A percentile compares a stretch with the other conserved stretches of the same genome.
These are phyloP conservation scores for Hansenula lynferdii DNA, from an alignment of 1,139 yeast genomes.

Conservation along the genomic window DNA sequence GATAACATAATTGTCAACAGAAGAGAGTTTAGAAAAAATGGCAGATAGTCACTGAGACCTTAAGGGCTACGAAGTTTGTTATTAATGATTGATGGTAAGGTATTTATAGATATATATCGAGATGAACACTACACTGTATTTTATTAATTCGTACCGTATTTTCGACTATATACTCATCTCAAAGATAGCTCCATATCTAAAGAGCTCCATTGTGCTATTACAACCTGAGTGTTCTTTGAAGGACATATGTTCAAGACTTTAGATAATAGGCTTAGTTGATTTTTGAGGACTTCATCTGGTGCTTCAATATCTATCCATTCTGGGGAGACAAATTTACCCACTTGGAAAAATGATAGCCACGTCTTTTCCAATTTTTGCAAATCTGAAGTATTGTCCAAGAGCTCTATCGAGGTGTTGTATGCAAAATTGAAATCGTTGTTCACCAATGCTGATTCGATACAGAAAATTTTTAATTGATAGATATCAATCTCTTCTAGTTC, in stretches of 20 bases:
- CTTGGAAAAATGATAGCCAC: slow-evolving; percentile 63
- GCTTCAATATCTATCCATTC: slow-evolving; percentile 37
- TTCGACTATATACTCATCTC: slow-evolving; percentile 4
- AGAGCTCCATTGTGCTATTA: slow-evolving; percentile 39
- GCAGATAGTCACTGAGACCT: too few species aligned
- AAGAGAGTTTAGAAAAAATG: slow-evolving; percentile 4
- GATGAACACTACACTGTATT: too few species aligned
- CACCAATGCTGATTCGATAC: slow-evolving; percentile 54
- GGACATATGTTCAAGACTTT: slow-evolving; percentile 40
- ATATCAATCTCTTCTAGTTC: slow-evolving; percentile 9
- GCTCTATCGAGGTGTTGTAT: slow-evolving; percentile 31
- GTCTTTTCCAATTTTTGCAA: slow-evolving; percentile 28
- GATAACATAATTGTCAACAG: slow-evolving; percentile 8
- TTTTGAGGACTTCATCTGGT: slow-evolving; percentile 28
- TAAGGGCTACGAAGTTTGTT: too few species aligned
- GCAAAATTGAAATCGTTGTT: slow-evolving; percentile 53
- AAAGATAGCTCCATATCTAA: slow-evolving; percentile 29
- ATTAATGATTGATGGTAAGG: too few species aligned
- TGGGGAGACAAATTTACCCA: slow-evolving; percentile 40
- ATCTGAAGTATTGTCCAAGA: slow-evolving; percentile 14
- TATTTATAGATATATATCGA: too few species aligned
- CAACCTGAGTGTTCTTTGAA: slow-evolving; percentile 31
- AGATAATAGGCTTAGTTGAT: slow-evolving; percentile 48
- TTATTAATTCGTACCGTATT: too few species aligned
- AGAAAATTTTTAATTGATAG: slow-evolving; percentile 18